phyloP scores from a whole-genome alignment of 2,329 filamentous ascomycete genomes.

The Monosporascus sp. region DNA sequence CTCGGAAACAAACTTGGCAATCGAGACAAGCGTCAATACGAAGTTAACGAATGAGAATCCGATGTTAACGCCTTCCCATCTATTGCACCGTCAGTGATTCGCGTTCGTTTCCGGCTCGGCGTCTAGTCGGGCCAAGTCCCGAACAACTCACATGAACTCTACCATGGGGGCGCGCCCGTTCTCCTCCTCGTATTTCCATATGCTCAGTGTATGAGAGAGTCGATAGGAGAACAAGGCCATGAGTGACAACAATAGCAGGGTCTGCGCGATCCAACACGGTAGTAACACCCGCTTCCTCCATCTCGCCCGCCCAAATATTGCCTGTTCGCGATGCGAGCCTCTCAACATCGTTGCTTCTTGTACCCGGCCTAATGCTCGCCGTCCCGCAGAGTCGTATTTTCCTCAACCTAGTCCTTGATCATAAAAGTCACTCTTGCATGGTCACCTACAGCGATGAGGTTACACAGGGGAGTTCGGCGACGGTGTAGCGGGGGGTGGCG shows the following conservation, averaged over 20 bases:
- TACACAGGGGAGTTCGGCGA: not conserved
- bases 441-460: not conserved
- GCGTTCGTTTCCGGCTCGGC: not conserved
- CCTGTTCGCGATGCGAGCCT: constrained; percentile 42
- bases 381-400: not conserved
- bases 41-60: constrained; percentile 43
- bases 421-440: not conserved
- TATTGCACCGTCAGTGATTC: constrained; percentile 17
- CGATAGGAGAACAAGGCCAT: constrained; percentile 51
- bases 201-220: constrained; percentile 41
- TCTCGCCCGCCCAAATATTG: constrained; percentile 46
- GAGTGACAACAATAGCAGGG: constrained; percentile 39
- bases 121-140: not conserved
- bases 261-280: constrained; percentile 47
- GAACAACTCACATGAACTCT: constrained; percentile 44
- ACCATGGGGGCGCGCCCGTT: constrained; percentile 37
- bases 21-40: constrained; percentile 41
- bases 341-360: constrained; percentile 28
- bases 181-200: constrained; percentile 36
- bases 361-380: not conserved
- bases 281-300: constrained; percentile 46
- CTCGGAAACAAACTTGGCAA: constrained; percentile 42
- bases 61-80: constrained; percentile 52
- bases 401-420: not conserved
- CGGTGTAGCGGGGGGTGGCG: not conserved